phyloP scores from a whole-genome alignment of 257 asterid species.

The Voacanga thouarsii region DNA sequence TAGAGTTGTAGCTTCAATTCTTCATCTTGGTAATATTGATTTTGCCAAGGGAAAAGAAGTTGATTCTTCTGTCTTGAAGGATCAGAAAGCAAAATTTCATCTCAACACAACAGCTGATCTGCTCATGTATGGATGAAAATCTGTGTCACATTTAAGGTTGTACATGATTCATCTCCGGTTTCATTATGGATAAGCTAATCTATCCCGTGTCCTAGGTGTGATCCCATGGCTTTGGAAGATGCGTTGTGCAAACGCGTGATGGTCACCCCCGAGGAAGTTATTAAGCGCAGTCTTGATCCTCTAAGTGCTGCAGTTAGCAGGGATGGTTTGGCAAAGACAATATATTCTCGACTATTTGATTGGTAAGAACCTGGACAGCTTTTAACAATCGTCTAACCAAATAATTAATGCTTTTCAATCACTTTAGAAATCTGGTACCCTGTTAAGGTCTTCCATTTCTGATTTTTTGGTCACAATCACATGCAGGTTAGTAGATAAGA shows the following conservation, averaged over 20 bases:
- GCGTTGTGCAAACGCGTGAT: conserved; percentile 96
- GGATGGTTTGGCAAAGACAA: conserved; percentile 93
- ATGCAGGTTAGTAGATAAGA: conserved; percentile 93
- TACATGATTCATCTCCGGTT: conserved; percentile 29
- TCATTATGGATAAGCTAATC: conserved; percentile 27
- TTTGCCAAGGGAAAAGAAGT: conserved; percentile 84
- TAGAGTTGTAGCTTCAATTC: conserved; percentile 92
- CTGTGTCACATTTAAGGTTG: conserved; percentile 26
- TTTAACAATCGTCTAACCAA: conserved; percentile 12
- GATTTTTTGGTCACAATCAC: conserved; percentile 14
- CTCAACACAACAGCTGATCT: conserved; percentile 83
- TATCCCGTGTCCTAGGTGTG: conserved; percentile 59
- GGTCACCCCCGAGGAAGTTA: conserved; percentile 98
- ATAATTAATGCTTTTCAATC: background rate
- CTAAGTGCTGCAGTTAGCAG: conserved; percentile 85
- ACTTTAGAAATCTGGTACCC: background rate
- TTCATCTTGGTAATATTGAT: conserved; percentile 89
- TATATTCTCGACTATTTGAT: conserved; percentile 90
- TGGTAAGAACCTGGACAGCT: conserved; percentile 50
- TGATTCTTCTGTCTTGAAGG: conserved; percentile 85
- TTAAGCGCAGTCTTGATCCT: conserved; percentile 96
- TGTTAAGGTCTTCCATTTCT: background rate
- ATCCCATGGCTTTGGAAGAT: conserved; percentile 81
- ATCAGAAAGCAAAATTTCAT: conserved; percentile 79
- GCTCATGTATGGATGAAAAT: conserved; percentile 59